A percentile compares a stretch with the other conserved stretches of the same genome.
phyloP scores from a whole-genome alignment of 306 rosid species.

The Hippophae rhamnoides region DNA sequence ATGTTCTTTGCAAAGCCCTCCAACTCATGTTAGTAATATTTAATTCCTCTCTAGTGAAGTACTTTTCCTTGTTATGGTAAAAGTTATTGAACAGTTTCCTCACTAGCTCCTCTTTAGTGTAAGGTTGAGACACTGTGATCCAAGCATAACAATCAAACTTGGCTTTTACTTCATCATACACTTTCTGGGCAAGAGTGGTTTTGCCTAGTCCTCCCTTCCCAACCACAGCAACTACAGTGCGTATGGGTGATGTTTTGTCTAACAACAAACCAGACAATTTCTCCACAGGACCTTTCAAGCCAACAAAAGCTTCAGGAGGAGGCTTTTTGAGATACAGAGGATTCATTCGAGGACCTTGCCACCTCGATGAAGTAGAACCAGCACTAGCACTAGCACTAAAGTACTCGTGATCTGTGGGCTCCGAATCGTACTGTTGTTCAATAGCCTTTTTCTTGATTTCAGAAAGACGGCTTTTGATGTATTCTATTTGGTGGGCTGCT shows the following conservation, averaged over 20 bases:
- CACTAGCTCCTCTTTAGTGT: neutral
- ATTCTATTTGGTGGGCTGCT: no score
- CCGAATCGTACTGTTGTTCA: no score
- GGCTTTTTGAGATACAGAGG: no score
- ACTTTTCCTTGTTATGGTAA: neutral
- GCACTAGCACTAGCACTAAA: no score
- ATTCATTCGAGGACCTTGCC: no score
- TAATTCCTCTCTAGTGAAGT: neutral
- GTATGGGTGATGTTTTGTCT: neutral
- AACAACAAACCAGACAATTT: neutral
- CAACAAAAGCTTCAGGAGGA: neutral
- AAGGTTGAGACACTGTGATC: neutral
- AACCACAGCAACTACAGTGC: neutral
- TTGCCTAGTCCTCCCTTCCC: neutral
- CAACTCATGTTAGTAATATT: no score
- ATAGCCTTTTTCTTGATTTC: no score
- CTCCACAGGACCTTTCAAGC: neutral
- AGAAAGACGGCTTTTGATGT: no score
- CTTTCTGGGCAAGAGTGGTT: neutral
- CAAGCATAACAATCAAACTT: neutral
- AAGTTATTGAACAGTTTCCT: neutral
- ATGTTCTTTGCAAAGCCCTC: neutral
- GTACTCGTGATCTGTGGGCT: no score
- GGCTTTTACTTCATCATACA: neutral
- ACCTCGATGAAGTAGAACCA: no score